Conservation (phyloP, 2,329 filamentous ascomycete genomes). For the Xylogone sp. region DNA sequence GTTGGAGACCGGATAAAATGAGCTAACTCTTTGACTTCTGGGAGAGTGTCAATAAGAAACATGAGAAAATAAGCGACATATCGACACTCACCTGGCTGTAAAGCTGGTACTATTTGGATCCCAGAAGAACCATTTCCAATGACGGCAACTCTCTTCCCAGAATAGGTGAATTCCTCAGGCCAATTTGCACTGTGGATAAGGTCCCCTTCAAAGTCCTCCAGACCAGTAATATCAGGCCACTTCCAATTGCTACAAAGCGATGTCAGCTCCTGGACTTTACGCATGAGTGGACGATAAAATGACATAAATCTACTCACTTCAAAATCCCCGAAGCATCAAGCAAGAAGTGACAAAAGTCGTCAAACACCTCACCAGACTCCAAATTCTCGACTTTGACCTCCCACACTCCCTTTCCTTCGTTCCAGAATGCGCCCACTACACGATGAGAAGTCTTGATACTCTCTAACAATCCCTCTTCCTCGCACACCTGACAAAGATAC, state of each 20-base stretch:
- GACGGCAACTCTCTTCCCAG: conserved; percentile 45
- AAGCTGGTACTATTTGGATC: conserved; percentile 48
- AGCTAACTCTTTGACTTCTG: conserved; percentile 36
- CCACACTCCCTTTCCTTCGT: conserved; percentile 9
- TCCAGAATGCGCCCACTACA: conserved; percentile 28
- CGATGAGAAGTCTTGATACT: conserved; percentile 40
- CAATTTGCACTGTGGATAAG: conserved; percentile 51
- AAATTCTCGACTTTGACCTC: conserved; percentile 8
- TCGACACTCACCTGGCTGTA: conserved; percentile 37
- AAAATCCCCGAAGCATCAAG: conserved; percentile 48
- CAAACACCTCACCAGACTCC: conserved; percentile 34
- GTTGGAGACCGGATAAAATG: conserved; percentile 40
- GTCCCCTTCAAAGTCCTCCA: conserved; percentile 42
- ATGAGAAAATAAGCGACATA: neutral
- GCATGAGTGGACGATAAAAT: neutral
- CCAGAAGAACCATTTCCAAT: conserved; percentile 53
- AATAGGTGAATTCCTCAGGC: conserved; percentile 43
- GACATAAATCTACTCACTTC: conserved; percentile 37
- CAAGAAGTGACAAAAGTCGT: conserved; percentile 44
- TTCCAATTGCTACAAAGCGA: conserved; percentile 22
- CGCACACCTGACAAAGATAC: conserved; percentile 46
- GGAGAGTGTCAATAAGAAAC: conserved; percentile 5
- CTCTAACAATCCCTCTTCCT: conserved; percentile 40
- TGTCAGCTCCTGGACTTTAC: neutral
- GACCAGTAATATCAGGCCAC: conserved; percentile 45